These are phyloP conservation scores for Hygrophila difformis DNA, from an alignment of 257 asterid species.

Conservation along the genomic window DNA sequence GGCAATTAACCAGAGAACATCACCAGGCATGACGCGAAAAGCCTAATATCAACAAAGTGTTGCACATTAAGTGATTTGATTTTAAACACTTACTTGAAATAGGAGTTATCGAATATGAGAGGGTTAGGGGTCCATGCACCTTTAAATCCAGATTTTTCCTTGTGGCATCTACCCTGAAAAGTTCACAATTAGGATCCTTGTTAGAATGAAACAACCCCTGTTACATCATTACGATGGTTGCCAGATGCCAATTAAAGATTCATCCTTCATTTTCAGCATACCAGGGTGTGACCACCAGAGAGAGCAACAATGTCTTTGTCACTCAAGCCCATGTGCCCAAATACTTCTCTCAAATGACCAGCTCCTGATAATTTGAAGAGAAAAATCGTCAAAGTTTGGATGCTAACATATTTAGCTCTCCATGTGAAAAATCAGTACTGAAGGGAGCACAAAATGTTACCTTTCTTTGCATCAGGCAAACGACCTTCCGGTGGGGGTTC, in stretches of 20 bases:
- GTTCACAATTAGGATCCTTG: neutral
- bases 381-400: neutral
- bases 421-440: neutral
- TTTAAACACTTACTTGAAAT: slow-evolving; percentile 34
- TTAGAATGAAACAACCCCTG: neutral
- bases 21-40: too few relatives aligned
- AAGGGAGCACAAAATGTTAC: slow-evolving; percentile 4
- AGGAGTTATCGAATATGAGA: slow-evolving; percentile 44
- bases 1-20: too few relatives aligned
- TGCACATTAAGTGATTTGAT: too few relatives aligned
- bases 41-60: too few relatives aligned
- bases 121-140: slow-evolving; percentile 49
- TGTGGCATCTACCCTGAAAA: slow-evolving; percentile 46
- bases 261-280: slow-evolving; percentile 4
- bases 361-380: slow-evolving; percentile 24
- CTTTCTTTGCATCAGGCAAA: slow-evolving; percentile 48
- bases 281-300: slow-evolving; percentile 51
- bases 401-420: slow-evolving; percentile 2
- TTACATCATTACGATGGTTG: too few relatives aligned
- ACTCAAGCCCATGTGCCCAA: slow-evolving; percentile 40
- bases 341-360: slow-evolving; percentile 46
- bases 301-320: slow-evolving; percentile 46
- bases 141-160: slow-evolving; percentile 48
- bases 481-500: slow-evolving; percentile 52
- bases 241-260: neutral